Evolutionary conservation across 495 filamentous ascomycete species (phyloP).

Genomic region (Penicillium herquei): DNA sequence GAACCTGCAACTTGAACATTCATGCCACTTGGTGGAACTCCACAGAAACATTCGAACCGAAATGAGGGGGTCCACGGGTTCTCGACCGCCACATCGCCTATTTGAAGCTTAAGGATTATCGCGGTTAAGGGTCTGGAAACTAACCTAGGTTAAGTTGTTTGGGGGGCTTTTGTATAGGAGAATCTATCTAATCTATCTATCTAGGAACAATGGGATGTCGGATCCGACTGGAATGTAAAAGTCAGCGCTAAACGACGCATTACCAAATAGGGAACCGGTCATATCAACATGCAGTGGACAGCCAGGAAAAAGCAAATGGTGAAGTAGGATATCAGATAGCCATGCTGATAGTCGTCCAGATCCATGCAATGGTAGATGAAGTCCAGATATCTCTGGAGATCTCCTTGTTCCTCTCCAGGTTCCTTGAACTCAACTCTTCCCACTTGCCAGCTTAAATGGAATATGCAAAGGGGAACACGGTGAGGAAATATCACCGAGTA

Average conservation of each 20-base stretch:
- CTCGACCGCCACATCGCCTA: neutral
- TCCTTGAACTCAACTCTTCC: too few relatives aligned
- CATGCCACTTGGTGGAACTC: too few relatives aligned
- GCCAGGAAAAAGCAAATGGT: neutral
- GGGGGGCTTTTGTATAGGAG: neutral
- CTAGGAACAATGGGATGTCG: conserved; percentile 3
- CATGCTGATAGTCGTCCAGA: neutral
- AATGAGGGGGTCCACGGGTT: neutral
- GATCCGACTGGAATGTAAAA: conserved; percentile 3
- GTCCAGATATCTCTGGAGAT: neutral
- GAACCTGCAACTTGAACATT: too few relatives aligned
- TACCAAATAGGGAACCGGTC: conserved; percentile 5
- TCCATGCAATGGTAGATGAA: neutral
- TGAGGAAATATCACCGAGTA: neutral
- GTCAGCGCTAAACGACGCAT: conserved; percentile 7
- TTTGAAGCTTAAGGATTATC: neutral
- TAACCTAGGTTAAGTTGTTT: neutral
- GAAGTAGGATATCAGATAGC: neutral
- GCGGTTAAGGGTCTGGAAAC: neutral
- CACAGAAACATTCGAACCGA: too few relatives aligned
- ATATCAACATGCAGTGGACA: conserved; percentile 16
- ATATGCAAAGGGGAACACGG: conserved; percentile 1
- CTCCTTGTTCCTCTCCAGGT: neutral
- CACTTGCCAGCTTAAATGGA: neutral
- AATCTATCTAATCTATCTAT: conserved; percentile 34